phyloP scores from a whole-genome alignment of 768 basidiomycete genomes.

The Arthromyces matolae region DNA sequence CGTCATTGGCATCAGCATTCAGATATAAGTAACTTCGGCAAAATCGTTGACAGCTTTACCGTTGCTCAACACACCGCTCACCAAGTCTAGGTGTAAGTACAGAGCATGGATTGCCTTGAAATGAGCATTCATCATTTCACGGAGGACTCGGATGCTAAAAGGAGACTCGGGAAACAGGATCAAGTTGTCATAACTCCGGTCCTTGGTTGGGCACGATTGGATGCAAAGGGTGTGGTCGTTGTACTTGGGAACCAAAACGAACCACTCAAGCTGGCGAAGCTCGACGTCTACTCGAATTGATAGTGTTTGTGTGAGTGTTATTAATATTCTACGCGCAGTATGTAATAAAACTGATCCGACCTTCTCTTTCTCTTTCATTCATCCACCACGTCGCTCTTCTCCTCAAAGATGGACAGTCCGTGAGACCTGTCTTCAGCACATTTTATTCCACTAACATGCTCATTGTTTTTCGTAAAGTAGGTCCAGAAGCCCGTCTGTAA shows the following conservation, averaged over 20 bases:
- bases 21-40: slow-evolving; percentile 20
- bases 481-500: slow-evolving; percentile 19
- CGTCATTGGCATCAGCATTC: slow-evolving; percentile 3
- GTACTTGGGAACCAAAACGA: too few species aligned
- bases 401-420: slow-evolving; percentile 21
- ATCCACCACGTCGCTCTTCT: slow-evolving; percentile 1
- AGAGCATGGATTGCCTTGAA: slow-evolving; percentile 34
- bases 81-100: slow-evolving; percentile 32
- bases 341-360: slow-evolving; percentile 11
- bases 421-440: slow-evolving; percentile 12
- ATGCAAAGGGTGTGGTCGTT: too few species aligned
- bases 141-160: slow-evolving; percentile 26
- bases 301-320: too few species aligned
- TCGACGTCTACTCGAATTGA: too few species aligned
- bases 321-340: slow-evolving; percentile 2
- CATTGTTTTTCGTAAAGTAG: slow-evolving; percentile 11
- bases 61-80: slow-evolving; percentile 26
- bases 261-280: too few species aligned
- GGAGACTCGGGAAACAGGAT: too few species aligned
- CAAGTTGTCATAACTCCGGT: too few species aligned
- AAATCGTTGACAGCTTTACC: slow-evolving; percentile 25
- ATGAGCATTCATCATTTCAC: slow-evolving; percentile 31
- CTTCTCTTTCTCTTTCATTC: slow-evolving; percentile 2
- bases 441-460: slow-evolving; percentile 3
- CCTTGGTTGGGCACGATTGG: too few species aligned